Evolutionary conservation across 768 basidiomycete species (phyloP).

Genomic region (Lactarius vividus): DNA sequence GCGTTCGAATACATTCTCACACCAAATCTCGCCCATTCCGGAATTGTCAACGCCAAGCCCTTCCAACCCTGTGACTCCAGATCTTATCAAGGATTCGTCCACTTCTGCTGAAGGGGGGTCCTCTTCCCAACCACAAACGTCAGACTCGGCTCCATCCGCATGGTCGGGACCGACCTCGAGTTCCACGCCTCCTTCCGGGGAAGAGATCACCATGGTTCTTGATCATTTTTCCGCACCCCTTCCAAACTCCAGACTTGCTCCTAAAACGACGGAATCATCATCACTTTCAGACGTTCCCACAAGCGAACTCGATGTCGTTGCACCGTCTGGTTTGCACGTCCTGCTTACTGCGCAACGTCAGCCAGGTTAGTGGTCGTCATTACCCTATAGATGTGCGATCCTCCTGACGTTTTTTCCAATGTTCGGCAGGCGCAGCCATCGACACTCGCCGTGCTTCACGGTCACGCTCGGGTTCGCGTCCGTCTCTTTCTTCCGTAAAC

Average conservation of each 20-base stretch:
- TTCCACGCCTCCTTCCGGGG: slow-evolving; percentile 9
- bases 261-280: not conserved
- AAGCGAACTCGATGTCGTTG: not conserved
- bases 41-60: slow-evolving; percentile 8
- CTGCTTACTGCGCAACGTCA: not conserved
- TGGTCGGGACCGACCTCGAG: slow-evolving; percentile 2
- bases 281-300: not conserved
- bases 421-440: not conserved
- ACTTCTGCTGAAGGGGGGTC: slow-evolving; percentile 8
- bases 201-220: slow-evolving; percentile 14
- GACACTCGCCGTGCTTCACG: not conserved
- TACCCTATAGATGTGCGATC: not conserved
- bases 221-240: not conserved
- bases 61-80: slow-evolving; percentile 17
- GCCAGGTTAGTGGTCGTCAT: slow-evolving; percentile 10
- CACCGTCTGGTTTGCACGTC: not conserved
- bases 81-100: slow-evolving; percentile 16
- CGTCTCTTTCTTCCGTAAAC: slow-evolving; percentile 21
- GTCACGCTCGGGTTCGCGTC: slow-evolving; percentile 18
- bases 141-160: slow-evolving; percentile 4
- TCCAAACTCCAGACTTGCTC: not conserved
- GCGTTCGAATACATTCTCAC: not conserved
- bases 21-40: slow-evolving; percentile 9
- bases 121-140: slow-evolving; percentile 1
- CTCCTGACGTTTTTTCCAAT: not conserved